phyloP scores from a whole-genome alignment of 352 stramenopile species.

The Hyaloperonospora brassicae region DNA sequence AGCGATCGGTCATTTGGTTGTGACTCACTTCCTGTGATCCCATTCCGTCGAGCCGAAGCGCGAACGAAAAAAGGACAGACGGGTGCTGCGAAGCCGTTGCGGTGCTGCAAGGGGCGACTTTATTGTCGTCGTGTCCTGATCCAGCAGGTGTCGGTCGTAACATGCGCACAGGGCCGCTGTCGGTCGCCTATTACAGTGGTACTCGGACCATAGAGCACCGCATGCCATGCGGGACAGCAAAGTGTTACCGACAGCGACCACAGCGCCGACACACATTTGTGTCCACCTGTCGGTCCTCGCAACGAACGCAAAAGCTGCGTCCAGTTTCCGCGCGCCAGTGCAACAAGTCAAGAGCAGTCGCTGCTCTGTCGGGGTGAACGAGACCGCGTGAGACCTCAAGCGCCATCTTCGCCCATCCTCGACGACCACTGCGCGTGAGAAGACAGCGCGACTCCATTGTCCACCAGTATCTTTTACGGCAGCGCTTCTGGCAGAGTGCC shows the following conservation, averaged over 20 bases:
- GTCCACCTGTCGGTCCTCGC: constrained; percentile 4
- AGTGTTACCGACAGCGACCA: neutral
- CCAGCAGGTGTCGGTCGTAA: constrained; percentile 9
- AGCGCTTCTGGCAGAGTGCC: constrained; percentile 15
- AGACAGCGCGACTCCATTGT: constrained; percentile 2
- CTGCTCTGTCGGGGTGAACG: constrained; percentile 11
- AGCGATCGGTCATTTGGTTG: no score
- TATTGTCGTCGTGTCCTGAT: constrained; percentile 14
- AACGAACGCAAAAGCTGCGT: constrained; percentile 13
- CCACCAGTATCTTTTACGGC: constrained; percentile 13
- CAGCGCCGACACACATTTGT: neutral
- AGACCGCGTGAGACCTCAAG: constrained; percentile 8
- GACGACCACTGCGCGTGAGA: constrained; percentile 11
- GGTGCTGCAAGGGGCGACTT: constrained; percentile 6
- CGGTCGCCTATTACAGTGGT: neutral
- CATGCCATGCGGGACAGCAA: constrained; percentile 1
- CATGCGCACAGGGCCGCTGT: neutral
- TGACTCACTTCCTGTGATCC: no score
- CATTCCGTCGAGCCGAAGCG: no score
- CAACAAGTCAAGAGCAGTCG: constrained; percentile 15
- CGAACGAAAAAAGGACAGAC: no score
- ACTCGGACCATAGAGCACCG: constrained; percentile 11
- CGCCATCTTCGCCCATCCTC: constrained; percentile 14
- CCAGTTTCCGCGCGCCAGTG: constrained; percentile 5
- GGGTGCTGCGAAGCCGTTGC: neutral